Base-by-base conservation (phyloP, 78 protist species). In the Trichosphaerium sp. region DNA sequence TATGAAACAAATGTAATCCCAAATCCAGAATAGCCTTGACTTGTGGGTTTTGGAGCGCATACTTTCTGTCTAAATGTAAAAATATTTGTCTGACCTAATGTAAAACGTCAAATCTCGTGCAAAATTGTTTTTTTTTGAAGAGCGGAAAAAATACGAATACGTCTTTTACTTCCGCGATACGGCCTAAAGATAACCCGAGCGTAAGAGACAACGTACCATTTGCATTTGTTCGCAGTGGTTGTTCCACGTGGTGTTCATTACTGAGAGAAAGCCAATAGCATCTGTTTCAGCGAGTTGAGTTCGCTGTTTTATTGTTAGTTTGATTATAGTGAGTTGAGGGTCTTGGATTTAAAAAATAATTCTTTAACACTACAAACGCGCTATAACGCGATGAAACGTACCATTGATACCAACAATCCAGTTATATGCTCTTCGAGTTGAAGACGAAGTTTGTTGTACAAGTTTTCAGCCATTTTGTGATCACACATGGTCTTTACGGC, bases 1-100 rank as follows among this genome's bases (percentile, higher is more conserved):
- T 8, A 21, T 75, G 57, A 58, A 88, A 89, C 32, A 66, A 42
- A n/a, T 39, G 35, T 44, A 91, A 69, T 0, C 93, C 93, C 82
- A 89, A 32, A 12, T 87, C 96, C 88, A 76, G 61, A 1, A 43
- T 3, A 7, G 75, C 49, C n/a, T 1, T 1, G 31, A 67, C 5
- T 1, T 21, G 44, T 31, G 71, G 2, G 12, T 62, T 44, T 35
- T 54, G 82, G 37, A 83, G 26, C 2, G 75, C 91, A 71, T 83
- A 89, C 0, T 84, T 83, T 26, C 96, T 74, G 65, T 91, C 96
- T 39, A 91, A 63, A 65, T 38, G 52, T 26, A 91, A 66, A 60
- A 91, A 91, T 39, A 90, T 75, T 25, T 74, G 37, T 28, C 89
- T 69, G n/a, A 90, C 69, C 66, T n/a, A n/a, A n/a, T n/a, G n/a